These are phyloP conservation scores for Chaetomiaceae sp. DNA, from an alignment of 2,329 filamentous ascomycete genomes.

Conservation along the genomic window DNA sequence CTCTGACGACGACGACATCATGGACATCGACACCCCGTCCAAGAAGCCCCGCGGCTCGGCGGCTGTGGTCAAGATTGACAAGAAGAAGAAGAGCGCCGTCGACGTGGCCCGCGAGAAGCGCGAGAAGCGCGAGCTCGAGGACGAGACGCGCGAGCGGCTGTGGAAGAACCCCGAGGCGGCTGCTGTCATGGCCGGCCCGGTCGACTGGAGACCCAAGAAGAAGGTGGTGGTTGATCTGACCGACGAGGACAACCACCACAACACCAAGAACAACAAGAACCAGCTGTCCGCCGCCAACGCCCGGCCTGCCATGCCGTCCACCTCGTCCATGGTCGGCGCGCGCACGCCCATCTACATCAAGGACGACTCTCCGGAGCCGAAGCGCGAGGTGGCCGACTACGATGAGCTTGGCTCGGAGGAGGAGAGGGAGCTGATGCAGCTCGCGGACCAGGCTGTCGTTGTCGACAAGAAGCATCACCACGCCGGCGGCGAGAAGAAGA, in stretches of 20 bases:
- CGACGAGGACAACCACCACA: not conserved
- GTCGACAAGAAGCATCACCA: too few species aligned
- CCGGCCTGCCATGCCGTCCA: not conserved
- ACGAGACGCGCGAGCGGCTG: not conserved
- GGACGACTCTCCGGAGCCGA: too few species aligned
- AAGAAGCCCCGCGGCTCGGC: too few species aligned
- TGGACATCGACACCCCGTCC: not conserved
- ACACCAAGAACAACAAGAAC: not conserved
- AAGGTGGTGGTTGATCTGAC: conserved; percentile 14
- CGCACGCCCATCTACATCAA: not conserved
- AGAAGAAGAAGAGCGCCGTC: not conserved
- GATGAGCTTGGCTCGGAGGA: conserved; percentile 5
- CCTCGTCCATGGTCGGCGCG: not conserved
- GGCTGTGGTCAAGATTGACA: not conserved
- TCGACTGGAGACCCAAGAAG: not conserved
- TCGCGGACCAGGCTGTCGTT: conserved; percentile 2
- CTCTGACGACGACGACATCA: not conserved
- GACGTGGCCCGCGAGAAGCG: not conserved
- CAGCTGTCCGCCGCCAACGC: too few species aligned
- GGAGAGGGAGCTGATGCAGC: conserved; percentile 1
- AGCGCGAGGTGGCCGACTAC: not conserved
- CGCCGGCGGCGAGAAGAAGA: too few species aligned
- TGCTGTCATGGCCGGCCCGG: conserved; percentile 1
- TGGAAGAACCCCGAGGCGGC: not conserved
- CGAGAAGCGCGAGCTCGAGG: not conserved